Evolutionary conservation across 306 rosid genomes (phyloP), one percentile per base, ranked within the genome.

Genomic region (Castanea crenata): DNA sequence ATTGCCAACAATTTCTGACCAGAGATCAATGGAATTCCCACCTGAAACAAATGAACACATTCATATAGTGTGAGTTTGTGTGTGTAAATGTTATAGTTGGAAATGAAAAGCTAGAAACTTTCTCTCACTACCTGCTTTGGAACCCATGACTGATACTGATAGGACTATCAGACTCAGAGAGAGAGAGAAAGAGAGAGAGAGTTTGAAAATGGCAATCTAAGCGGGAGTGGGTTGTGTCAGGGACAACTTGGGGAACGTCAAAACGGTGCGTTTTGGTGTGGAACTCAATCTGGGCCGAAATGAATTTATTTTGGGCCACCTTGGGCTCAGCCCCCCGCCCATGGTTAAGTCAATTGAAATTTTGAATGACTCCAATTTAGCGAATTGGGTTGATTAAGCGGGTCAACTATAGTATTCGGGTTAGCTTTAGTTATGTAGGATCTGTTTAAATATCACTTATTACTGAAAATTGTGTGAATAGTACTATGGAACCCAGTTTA

Each of bases 1-100:
- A 1, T 71, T n/a, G 19, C 63, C 89, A 0, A 83, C 54, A 32
- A 93, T 78, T 82, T 91, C 81, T 8, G 98, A 80, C 98, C 98
- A 91, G 5, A 87, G 74, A 81, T 89, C 87, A 19, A 12, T 10
- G 29, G 86, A 67, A 76, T 76, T 58, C 12, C 49, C 61, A 7
- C 87, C 88, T 82, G 81, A 21, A 19, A 72, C 56, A 14, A 38
- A 65, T 16, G 55, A 23, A 51, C 75, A 49, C 11, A 29, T 31
- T 56, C 15, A 2, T 3, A 27, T 23, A 29, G 14, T 49, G 8
- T 8, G 19, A 49, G 19, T 71, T 41, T 31, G 20, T 46, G 13
- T 44, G 20, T 46, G 15, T 49, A 5, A 12, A 0, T 49, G 54
- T 10, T 11, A 12, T 12, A 1, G 54, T 21, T 62, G 38, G 56